Conservation (phyloP, 2,329 filamentous ascomycete genomes). For the Esteya vermicola region DNA sequence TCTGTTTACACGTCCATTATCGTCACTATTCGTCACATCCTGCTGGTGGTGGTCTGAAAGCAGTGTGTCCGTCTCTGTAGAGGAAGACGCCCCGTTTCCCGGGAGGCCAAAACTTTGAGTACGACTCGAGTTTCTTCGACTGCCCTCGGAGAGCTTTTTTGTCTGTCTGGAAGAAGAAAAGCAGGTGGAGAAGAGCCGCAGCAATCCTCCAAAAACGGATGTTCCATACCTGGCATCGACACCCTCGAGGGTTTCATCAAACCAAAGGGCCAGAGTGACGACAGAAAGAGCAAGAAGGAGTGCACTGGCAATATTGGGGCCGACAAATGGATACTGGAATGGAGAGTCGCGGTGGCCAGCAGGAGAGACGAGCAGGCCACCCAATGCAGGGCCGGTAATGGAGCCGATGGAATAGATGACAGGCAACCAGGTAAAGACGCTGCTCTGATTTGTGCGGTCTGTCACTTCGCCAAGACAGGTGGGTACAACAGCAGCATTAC, state of each 20-base stretch:
- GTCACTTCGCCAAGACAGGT: conserved; percentile 93
- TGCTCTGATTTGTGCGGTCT: conserved; percentile 85
- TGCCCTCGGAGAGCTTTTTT: neutral
- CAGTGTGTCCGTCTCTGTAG: neutral
- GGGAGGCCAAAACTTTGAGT: no score
- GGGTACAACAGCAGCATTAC: conserved; percentile 86
- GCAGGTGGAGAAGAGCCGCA: neutral
- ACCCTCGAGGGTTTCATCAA: conserved; percentile 71
- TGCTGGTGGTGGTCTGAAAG: neutral
- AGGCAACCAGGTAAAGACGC: conserved; percentile 85
- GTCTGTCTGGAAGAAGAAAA: no score
- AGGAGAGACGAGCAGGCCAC: conserved; percentile 72
- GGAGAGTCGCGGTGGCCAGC: conserved; percentile 43
- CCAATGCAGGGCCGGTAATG: conserved; percentile 85
- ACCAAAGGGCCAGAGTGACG: conserved; percentile 59
- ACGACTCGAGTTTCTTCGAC: neutral
- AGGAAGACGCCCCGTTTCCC: neutral
- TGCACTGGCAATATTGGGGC: conserved; percentile 70
- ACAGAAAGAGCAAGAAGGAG: conserved; percentile 59
- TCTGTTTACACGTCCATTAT: no score
- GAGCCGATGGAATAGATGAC: conserved; percentile 92
- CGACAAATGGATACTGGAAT: conserved; percentile 64
- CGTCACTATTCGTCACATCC: conserved; percentile 19
- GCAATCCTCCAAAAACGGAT: conserved; percentile 13
- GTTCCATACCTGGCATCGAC: conserved; percentile 10